Percentiles rank a stretch among this genome's conserved stretches.
Evolutionary conservation across 805 yeast genomes (phyloP).

Genomic region (Blastobotrys mokoenaii): DNA sequence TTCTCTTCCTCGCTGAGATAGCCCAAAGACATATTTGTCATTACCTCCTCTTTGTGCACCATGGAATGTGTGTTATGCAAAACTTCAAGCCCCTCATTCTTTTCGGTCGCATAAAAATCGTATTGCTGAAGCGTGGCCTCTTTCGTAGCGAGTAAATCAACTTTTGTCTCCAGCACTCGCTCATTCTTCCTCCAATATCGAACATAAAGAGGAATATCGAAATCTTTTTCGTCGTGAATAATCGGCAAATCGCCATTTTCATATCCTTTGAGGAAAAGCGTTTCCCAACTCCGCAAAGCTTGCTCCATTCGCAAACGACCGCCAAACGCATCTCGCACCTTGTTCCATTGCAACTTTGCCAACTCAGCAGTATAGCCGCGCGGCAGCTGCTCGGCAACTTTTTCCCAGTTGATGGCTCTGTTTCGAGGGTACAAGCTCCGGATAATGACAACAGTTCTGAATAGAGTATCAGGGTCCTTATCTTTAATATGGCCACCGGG

Average conservation of each 20-base stretch:
- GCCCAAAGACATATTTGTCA: conserved; percentile 38
- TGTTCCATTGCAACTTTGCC: conserved; percentile 62
- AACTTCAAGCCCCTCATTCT: conserved; percentile 28
- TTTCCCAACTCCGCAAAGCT: conserved; percentile 55
- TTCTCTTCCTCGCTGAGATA: conserved; percentile 14
- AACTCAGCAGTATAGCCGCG: conserved; percentile 27
- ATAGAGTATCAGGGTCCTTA: conserved; percentile 37
- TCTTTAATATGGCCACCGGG: conserved; percentile 3
- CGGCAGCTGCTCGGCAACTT: conserved; percentile 34
- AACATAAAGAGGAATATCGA: conserved; percentile 45
- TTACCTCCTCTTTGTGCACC: conserved; percentile 57
- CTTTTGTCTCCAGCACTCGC: conserved; percentile 25
- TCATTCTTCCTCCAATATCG: conserved; percentile 60
- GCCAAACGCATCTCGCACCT: conserved; percentile 49
- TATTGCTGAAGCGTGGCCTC: conserved; percentile 9
- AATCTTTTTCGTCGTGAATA: conserved; percentile 34
- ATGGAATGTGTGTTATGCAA: conserved; percentile 52
- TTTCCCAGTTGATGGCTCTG: conserved; percentile 56
- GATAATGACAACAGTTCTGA: conserved; percentile 58
- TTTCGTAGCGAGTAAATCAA: no score
- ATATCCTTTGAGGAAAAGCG: conserved; percentile 50
- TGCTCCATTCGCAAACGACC: conserved; percentile 52
- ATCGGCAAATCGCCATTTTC: conserved; percentile 37
- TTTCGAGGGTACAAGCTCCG: conserved; percentile 40
- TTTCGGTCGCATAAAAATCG: conserved; percentile 19